phyloP scores from a whole-genome alignment of 768 basidiomycete genomes.

The Agrocybe praecox region DNA sequence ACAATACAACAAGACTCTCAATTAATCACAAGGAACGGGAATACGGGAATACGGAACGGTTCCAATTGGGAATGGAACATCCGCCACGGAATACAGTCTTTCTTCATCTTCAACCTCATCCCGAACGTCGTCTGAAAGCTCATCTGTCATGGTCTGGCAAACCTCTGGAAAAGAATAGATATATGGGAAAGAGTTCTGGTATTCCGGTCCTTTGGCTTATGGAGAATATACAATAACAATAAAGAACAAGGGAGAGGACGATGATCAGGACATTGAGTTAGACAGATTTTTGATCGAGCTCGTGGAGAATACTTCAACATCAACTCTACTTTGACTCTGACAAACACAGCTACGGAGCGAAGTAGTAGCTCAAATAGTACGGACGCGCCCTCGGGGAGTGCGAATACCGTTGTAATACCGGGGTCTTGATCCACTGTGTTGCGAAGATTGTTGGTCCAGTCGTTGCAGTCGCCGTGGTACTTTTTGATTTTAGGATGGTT shows the following conservation, averaged over 20 bases:
- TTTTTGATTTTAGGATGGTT: neutral
- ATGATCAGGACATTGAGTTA: slow-evolving; percentile 9
- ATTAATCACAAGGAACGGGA: neutral
- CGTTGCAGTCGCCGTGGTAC: neutral
- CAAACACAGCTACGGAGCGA: no score
- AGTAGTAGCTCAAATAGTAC: no score
- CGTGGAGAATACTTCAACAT: no score
- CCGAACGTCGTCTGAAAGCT: neutral
- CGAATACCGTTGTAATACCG: no score
- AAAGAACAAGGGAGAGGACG: slow-evolving; percentile 10
- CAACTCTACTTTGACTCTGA: no score
- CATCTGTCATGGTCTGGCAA: neutral
- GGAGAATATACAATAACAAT: slow-evolving; percentile 7
- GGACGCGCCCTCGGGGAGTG: no score
- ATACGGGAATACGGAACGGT: slow-evolving; percentile 9
- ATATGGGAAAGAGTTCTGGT: neutral
- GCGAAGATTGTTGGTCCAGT: neutral
- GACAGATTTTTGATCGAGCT: slow-evolving; percentile 9
- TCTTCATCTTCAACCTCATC: neutral
- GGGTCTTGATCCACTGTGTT: neutral
- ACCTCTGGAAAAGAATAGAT: neutral
- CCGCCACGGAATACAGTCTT: neutral
- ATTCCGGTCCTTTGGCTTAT: slow-evolving; percentile 4
- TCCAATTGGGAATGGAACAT: slow-evolving; percentile 6
- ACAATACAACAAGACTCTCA: neutral